Evolutionary conservation across 1,284 basidiomycete species (phyloP), one percentile per base, ranked within the genome.

Genomic region (Coniferiporia weirii): DNA sequence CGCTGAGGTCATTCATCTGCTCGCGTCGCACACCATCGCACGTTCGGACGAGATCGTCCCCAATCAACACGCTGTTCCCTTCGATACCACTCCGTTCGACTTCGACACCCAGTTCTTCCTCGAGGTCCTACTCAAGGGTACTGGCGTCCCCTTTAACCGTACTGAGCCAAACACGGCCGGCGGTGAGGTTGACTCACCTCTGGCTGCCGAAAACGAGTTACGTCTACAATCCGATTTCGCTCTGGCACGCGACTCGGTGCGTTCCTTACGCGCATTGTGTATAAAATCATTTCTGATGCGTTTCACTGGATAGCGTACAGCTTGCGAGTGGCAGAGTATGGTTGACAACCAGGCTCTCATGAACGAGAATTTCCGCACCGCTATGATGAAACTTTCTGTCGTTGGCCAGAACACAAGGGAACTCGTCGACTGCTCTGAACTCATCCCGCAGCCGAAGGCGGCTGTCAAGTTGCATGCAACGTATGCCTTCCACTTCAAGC

Each of bases 331-430:
- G 64, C 65, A 66, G 56, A 61, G 64, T 47, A 63, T 66, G 55
- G 61, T 64, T 17, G 44, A 57, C 55, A 59, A 59, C 34, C 61
- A 59, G 35, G 60, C 62, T 8, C 67, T 66, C 63, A 65, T 71
- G 63, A 62, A 64, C 54, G 58, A 56, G n/a, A 62, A 63, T 19
- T 73, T 73, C 67, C 64, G 65, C 56, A 64, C 64, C 27, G 71
- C 68, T 22, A 69, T 72, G 66, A 61, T 61, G 52, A 70, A 71
- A 67, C 68, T 74, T 51, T 54, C 69, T 8, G 59, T 70, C 55
- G 65, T 71, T 64, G 71, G 71, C 19, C 68, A 70, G 57, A 58
- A 70, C 66, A 54, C 55, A 7, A 49, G 44, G 13, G 32, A 53
- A 12, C 51, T 63, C 15, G 40, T 61, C 36, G 63, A 64, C 56